Evolutionary conservation across 2,329 filamentous ascomycete genomes (phyloP), one percentile per base, ranked within the genome.

Genomic region (Aspergillus sp.): DNA sequence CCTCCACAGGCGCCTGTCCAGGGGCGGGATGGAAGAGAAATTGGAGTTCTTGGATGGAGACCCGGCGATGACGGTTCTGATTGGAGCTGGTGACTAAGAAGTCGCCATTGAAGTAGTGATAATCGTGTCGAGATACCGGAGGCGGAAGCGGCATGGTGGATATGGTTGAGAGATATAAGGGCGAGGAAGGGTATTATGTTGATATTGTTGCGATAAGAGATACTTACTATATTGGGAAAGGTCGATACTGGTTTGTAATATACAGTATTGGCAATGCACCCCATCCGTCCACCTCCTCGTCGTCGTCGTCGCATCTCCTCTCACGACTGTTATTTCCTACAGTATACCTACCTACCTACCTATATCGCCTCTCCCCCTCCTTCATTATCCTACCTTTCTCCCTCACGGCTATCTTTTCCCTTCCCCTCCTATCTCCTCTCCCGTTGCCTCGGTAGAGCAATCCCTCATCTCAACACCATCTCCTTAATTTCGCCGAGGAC

Each of bases 11-110:
- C 6, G 55, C 43, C 3, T 44, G 46, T 3, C 13, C 47, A 11
- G 47, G 36, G 8, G 54, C 47, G 33, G 57, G 45, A 38, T 56
- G 58, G 55, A 80, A 78, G 45, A 77, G 71, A 2, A 71, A 65
- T 53, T 73, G 70, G 4, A 82, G 70, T 57, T 82, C 77, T 1
- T 68, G 58, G 3, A 66, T 30, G 1, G 73, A 73, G 1, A 75
- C 77, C 3, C 78, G 78, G 1, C 74, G 72, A 57, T 81, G 77
- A 2, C 69, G 72, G 45, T 78, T 76, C 22, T 72, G 62, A 26
- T 70, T 71, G 26, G 72, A 75, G 1, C 74, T 62, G 50, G 79
- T 71, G 36, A 71, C 74, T 54, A 75, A 78, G 54, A 81, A 71
- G 2, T 73, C 69, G 44, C 76, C 71, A 16, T 71, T 65, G 1